These are phyloP conservation scores for Glarea lozoyensis DNA, from an alignment of 495 filamentous ascomycete species.

Conservation along the genomic window DNA sequence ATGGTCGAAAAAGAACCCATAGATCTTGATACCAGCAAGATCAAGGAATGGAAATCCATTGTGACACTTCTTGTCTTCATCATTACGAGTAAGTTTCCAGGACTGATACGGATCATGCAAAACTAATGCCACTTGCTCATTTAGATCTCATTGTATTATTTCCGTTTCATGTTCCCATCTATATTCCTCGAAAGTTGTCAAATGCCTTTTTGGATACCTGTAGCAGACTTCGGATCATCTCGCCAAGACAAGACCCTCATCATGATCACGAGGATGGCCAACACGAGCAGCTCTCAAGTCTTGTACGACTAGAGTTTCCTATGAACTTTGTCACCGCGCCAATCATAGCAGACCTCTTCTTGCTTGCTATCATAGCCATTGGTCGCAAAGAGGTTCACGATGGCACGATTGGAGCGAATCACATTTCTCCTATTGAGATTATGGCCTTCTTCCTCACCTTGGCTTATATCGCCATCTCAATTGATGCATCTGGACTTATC, in stretches of 20 bases:
- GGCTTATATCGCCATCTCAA: constrained; percentile 67
- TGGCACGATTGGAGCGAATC: constrained; percentile 50
- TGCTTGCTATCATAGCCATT: constrained; percentile 55
- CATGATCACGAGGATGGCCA: constrained; percentile 11
- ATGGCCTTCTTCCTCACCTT: constrained; percentile 61
- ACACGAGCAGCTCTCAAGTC: constrained; percentile 20
- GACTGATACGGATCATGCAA: neutral
- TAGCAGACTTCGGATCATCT: constrained; percentile 38
- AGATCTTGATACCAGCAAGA: constrained; percentile 37
- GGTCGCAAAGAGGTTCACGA: constrained; percentile 50
- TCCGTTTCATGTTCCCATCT: constrained; percentile 51
- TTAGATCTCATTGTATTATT: constrained; percentile 56
- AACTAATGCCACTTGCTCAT: neutral
- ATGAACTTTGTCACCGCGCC: constrained; percentile 60
- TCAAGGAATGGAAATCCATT: constrained; percentile 52
- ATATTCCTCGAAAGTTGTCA: constrained; percentile 37
- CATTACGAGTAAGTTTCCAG: constrained; percentile 47
- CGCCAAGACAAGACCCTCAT: constrained; percentile 24
- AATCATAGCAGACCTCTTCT: constrained; percentile 54
- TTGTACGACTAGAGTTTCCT: constrained; percentile 42
- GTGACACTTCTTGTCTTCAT: constrained; percentile 55
- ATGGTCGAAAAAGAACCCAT: no score
- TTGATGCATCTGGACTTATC: constrained; percentile 61
- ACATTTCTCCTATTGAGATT: constrained; percentile 54
- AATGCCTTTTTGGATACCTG: constrained; percentile 33